Conservation (phyloP, 2,329 filamentous ascomycete species). For the Davidsoniella neocaledoniae region DNA sequence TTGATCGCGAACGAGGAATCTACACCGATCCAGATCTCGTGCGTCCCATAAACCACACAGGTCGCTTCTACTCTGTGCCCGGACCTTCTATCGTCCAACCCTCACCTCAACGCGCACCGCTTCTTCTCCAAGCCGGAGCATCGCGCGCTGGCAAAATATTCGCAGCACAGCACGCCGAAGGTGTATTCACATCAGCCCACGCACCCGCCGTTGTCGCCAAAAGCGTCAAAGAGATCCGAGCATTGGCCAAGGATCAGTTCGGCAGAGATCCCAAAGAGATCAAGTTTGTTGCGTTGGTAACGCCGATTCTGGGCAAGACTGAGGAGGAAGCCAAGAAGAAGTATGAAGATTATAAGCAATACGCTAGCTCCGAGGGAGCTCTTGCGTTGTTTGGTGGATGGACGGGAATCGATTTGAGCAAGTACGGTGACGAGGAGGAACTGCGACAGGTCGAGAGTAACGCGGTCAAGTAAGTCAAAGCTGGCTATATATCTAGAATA, state of each 20-base stretch:
- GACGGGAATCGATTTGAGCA: conserved; percentile 41
- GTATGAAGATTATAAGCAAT: conserved; percentile 40
- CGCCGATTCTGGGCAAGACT: conserved; percentile 46
- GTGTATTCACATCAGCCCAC: conserved; percentile 52
- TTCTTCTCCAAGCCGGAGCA: conserved; percentile 54
- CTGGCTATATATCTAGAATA: too few species aligned
- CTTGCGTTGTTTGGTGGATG: conserved; percentile 57
- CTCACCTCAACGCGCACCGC: conserved; percentile 48
- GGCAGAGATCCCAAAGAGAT: conserved; percentile 43
- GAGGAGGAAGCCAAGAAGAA: conserved; percentile 50
- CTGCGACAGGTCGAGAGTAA: conserved; percentile 44
- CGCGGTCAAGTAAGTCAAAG: conserved; percentile 29
- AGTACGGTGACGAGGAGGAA: conserved; percentile 49
- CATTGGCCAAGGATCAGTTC: conserved; percentile 27
- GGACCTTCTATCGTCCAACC: conserved; percentile 51
- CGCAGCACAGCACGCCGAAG: conserved; percentile 53
- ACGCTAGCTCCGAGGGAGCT: conserved; percentile 46
- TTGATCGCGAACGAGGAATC: conserved; percentile 38
- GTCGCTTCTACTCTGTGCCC: conserved; percentile 42
- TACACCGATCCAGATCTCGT: conserved; percentile 38
- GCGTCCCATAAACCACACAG: conserved; percentile 47
- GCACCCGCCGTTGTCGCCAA: conserved; percentile 43
- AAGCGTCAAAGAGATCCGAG: conserved; percentile 45
- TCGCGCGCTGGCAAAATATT: conserved; percentile 49
- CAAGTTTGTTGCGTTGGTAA: conserved; percentile 51